A percentile compares a stretch with the other conserved stretches of the same genome.
These are phyloP conservation scores for Saccharomycopsis sp. DNA, from an alignment of 805 yeast species.

Conservation along the genomic window DNA sequence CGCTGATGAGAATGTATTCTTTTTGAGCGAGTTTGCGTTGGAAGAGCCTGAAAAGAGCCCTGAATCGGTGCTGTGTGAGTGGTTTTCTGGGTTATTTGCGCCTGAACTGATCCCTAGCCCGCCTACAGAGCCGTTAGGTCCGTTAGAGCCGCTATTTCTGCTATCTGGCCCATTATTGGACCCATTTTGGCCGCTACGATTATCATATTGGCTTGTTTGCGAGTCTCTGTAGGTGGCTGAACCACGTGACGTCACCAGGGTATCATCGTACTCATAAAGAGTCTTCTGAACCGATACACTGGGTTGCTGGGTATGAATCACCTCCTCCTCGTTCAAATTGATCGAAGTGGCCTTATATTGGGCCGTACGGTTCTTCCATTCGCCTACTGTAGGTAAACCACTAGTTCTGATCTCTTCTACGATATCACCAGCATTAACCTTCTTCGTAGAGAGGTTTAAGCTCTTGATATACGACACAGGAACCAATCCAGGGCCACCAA, in stretches of 20 bases:
- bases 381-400: slow-evolving; percentile 84
- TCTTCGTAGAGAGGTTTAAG: slow-evolving; percentile 65
- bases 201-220: slow-evolving; percentile 3
- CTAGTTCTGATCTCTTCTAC: slow-evolving; percentile 55
- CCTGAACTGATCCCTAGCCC: slow-evolving; percentile 13
- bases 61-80: slow-evolving; percentile 20
- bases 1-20: not conserved
- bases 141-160: slow-evolving; percentile 20
- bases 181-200: not conserved
- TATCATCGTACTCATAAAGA: slow-evolving; percentile 15
- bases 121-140: slow-evolving; percentile 12
- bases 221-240: slow-evolving; percentile 1
- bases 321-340: slow-evolving; percentile 45
- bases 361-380: slow-evolving; percentile 90
- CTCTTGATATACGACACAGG: slow-evolving; percentile 88
- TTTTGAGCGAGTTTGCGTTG: slow-evolving; percentile 5
- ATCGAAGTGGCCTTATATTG: slow-evolving; percentile 88
- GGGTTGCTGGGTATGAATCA: slow-evolving; percentile 8
- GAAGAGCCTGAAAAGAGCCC: slow-evolving; percentile 14
- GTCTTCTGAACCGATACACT: slow-evolving; percentile 7
- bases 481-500: slow-evolving; percentile 96
- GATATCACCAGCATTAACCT: slow-evolving; percentile 49
- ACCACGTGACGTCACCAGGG: not conserved
- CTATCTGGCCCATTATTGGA: slow-evolving; percentile 9
- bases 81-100: not conserved